These are phyloP conservation scores for Stephania cephalantha DNA, from an alignment of 164 flowering plant species.

Conservation along the genomic window DNA sequence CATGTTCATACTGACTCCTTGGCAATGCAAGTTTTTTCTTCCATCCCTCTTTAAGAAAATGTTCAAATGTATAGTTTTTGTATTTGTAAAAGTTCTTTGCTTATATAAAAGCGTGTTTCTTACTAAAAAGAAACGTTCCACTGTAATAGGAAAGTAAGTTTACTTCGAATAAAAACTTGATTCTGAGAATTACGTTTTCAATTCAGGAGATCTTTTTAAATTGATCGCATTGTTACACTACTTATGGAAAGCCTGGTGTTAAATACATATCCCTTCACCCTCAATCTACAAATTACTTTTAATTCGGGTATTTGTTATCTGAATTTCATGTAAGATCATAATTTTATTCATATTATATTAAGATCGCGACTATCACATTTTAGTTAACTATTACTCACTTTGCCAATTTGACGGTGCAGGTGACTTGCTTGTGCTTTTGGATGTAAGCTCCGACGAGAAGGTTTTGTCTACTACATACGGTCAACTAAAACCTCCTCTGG, in stretches of 20 bases:
- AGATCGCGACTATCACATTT: background rate
- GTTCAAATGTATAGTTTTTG: too few relatives aligned
- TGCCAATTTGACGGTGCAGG: constrained; percentile 36
- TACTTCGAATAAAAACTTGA: too few relatives aligned
- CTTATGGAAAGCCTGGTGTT: background rate
- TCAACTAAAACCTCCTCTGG: constrained; percentile 85
- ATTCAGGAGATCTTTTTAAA: background rate
- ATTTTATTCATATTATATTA: background rate
- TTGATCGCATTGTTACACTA: background rate
- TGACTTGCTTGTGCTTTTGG: constrained; percentile 69
- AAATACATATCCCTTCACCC: background rate
- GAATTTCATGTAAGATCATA: background rate
- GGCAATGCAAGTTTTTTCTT: background rate
- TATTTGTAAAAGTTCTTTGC: too few relatives aligned
- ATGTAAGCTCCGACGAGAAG: constrained; percentile 64
- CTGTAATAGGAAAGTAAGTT: too few relatives aligned
- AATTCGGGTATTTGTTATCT: background rate
- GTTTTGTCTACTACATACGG: constrained; percentile 82
- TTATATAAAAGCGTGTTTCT: too few relatives aligned
- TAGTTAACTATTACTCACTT: background rate
- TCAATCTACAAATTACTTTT: background rate
- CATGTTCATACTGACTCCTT: constrained; percentile 1
- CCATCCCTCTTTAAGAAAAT: too few relatives aligned
- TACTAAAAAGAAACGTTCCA: too few relatives aligned
- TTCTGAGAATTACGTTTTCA: too few relatives aligned